Percentiles rank a stretch among this genome's conserved stretches.
These are phyloP conservation scores for Monosporascus sp. DNA, from an alignment of 2,329 filamentous ascomycete species.

Conservation along the genomic window DNA sequence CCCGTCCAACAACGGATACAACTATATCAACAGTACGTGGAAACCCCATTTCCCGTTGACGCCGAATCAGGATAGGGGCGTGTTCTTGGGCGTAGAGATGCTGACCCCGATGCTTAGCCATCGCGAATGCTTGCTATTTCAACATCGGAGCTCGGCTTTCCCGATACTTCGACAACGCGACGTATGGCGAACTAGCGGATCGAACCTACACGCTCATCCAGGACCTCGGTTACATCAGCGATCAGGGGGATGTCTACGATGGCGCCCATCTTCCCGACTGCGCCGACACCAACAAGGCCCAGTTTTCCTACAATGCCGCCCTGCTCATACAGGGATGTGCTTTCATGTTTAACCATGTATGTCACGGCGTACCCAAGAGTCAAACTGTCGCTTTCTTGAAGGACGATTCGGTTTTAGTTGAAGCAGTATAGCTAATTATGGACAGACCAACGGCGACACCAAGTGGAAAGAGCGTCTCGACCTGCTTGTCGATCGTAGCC, in stretches of 20 bases:
- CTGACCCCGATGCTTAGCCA: slow-evolving; percentile 30
- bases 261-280: slow-evolving; percentile 59
- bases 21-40: slow-evolving; percentile 65
- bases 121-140: slow-evolving; percentile 61
- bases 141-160: slow-evolving; percentile 65
- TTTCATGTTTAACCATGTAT: slow-evolving; percentile 62
- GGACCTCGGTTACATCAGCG: slow-evolving; percentile 52
- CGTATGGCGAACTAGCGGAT: slow-evolving; percentile 59
- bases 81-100: no score
- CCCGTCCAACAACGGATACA: slow-evolving; percentile 67
- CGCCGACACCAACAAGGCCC: slow-evolving; percentile 53
- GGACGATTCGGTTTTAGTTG: no score
- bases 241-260: slow-evolving; percentile 60
- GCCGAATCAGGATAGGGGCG: no score
- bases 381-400: neutral
- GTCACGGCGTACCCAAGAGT: slow-evolving; percentile 15
- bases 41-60: neutral
- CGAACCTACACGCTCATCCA: slow-evolving; percentile 60
- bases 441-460: slow-evolving; percentile 44
- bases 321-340: slow-evolving; percentile 59
- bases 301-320: slow-evolving; percentile 65
- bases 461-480: slow-evolving; percentile 54
- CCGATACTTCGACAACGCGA: slow-evolving; percentile 62
- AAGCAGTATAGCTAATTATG: neutral
- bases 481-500: slow-evolving; percentile 46